Evolutionary conservation across 2,329 filamentous ascomycete genomes (phyloP).

Genomic region (Cryphonectria naterciae): DNA sequence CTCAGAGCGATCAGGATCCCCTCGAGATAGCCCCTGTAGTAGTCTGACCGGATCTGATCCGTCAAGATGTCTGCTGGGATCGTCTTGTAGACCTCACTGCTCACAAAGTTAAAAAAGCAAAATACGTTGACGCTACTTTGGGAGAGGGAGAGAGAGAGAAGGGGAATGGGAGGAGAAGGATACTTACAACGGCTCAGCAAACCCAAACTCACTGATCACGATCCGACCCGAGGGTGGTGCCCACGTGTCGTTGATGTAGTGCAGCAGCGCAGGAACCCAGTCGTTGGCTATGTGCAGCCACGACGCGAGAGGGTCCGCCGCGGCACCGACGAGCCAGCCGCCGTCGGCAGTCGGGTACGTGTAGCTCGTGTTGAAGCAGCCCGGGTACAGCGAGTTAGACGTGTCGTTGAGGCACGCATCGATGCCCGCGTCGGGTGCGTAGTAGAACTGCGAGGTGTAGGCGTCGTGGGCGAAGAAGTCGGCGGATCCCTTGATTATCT

Average conservation of each 20-base stretch:
- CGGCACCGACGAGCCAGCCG: conserved; percentile 20
- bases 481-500: conserved; percentile 10
- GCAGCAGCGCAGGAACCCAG: conserved; percentile 24
- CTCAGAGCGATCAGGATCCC: conserved; percentile 20
- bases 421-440: conserved; percentile 20
- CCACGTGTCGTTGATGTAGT: conserved; percentile 22
- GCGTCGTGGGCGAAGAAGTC: conserved; percentile 25
- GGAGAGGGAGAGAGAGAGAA: background rate
- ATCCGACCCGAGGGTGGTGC: conserved; percentile 17
- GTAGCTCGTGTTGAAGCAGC: conserved; percentile 25
- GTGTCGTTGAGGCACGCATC: conserved; percentile 16
- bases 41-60: conserved; percentile 23
- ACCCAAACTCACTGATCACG: conserved; percentile 21
- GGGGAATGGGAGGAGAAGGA: background rate
- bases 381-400: conserved; percentile 19
- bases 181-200: conserved; percentile 19
- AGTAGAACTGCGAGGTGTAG: conserved; percentile 24
- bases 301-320: conserved; percentile 17
- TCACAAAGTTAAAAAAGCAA: background rate
- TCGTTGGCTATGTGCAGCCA: conserved; percentile 22
- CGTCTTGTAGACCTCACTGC: conserved; percentile 23
- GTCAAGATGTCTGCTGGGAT: conserved; percentile 20
- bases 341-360: conserved; percentile 17
- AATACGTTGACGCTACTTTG: background rate
- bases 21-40: conserved; percentile 22